Conservation (phyloP, 306 rosid genomes). For the Bauhinia variegata region DNA sequence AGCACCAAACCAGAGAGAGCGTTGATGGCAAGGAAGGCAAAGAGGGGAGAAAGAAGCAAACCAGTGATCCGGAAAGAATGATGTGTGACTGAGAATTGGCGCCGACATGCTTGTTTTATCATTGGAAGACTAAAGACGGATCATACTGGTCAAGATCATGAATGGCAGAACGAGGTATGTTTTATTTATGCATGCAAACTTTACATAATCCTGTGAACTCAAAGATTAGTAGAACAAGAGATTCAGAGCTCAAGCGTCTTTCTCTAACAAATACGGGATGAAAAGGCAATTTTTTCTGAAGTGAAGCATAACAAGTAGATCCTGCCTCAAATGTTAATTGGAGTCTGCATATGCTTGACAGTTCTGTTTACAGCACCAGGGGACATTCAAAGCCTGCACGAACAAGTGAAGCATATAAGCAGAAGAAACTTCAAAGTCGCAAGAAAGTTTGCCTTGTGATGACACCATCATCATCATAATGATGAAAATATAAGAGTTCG, state of each 20-base stretch:
- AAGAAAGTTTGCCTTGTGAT: background rate
- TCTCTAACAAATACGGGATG: constrained; percentile 1
- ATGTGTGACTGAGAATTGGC: constrained; percentile 9
- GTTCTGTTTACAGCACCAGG: constrained; percentile 77
- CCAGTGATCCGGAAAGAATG: background rate
- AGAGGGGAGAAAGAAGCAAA: background rate
- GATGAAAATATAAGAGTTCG: background rate
- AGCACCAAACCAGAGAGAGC: no score
- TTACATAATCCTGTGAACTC: constrained; percentile 14
- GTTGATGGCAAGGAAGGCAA: no score
- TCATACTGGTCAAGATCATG: background rate
- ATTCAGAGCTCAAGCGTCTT: background rate
- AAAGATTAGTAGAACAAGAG: background rate
- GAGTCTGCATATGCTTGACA: constrained; percentile 89
- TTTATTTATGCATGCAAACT: background rate
- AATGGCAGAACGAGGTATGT: background rate
- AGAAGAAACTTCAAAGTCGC: constrained; percentile 22
- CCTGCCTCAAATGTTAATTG: constrained; percentile 67
- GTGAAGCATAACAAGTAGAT: constrained; percentile 27
- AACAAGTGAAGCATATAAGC: constrained; percentile 29
- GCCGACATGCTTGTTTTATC: constrained; percentile 19
- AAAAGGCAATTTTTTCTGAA: constrained; percentile 15
- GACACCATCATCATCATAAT: background rate
- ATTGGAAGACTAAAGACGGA: constrained; percentile 2
- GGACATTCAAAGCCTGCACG: constrained; percentile 91